A percentile compares a stretch with the other conserved stretches of the same genome.
Evolutionary conservation across 306 rosid genomes (phyloP).

Genomic region (Luffa acutangula): DNA sequence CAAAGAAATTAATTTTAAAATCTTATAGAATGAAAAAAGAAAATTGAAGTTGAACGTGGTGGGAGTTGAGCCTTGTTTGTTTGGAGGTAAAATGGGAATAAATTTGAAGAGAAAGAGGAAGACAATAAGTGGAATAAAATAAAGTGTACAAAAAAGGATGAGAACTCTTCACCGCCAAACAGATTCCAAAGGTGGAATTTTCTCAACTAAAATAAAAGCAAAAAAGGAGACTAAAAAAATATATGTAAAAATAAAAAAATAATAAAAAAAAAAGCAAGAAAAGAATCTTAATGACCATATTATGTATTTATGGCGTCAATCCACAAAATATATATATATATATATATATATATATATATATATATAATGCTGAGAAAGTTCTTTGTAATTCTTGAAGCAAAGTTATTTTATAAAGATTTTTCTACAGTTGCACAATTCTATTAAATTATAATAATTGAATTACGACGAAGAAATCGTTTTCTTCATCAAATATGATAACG

Average conservation of each 20-base stretch:
- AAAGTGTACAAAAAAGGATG: background rate
- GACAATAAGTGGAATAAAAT: conserved; percentile 3
- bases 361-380: too few relatives aligned
- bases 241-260: background rate
- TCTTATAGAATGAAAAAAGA: too few relatives aligned
- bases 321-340: background rate
- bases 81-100: background rate
- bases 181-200: conserved; percentile 6
- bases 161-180: conserved; percentile 3
- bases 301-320: background rate
- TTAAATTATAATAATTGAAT: too few relatives aligned
- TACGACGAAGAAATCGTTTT: too few relatives aligned
- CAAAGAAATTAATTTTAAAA: too few relatives aligned
- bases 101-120: background rate
- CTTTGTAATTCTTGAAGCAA: background rate
- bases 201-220: background rate
- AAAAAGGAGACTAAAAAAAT: background rate
- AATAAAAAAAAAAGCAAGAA: background rate
- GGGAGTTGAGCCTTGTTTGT: background rate
- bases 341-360: too few relatives aligned
- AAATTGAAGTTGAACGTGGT: too few relatives aligned
- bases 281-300: background rate
- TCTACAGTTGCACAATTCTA: too few relatives aligned
- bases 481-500: too few relatives aligned
- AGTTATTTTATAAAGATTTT: background rate